These are phyloP conservation scores for Trichoderma polysporum DNA, from an alignment of 2,329 filamentous ascomycete genomes.

Conservation along the genomic window DNA sequence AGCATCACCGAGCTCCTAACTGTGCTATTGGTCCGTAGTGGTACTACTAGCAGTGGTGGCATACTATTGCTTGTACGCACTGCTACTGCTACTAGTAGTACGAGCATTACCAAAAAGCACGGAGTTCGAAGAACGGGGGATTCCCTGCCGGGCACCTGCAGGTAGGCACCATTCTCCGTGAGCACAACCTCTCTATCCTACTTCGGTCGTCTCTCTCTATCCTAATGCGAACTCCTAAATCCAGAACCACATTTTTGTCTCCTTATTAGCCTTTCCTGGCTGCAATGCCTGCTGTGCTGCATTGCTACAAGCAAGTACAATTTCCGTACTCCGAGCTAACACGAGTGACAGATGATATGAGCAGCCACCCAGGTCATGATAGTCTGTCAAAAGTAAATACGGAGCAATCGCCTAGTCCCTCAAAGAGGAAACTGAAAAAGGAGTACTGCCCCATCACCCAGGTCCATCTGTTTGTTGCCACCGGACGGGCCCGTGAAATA, in stretches of 20 bases:
- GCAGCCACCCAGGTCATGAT: background rate
- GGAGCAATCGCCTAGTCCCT: background rate
- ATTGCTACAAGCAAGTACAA: background rate
- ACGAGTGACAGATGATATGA: background rate
- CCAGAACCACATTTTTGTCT: background rate
- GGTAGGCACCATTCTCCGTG: background rate
- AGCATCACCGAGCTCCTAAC: background rate
- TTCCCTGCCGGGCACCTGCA: background rate
- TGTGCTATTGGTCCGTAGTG: too few relatives aligned
- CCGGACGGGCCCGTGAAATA: background rate
- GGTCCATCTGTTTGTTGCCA: background rate
- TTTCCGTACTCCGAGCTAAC: conserved; percentile 2
- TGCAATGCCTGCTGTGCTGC: background rate
- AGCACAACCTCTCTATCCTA: background rate
- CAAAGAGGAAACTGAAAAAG: background rate
- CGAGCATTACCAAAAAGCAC: background rate
- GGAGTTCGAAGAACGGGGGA: background rate
- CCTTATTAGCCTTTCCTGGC: background rate
- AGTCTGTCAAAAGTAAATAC: background rate
- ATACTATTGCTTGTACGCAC: background rate
- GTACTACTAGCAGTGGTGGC: background rate
- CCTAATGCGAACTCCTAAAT: background rate
- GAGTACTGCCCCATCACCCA: background rate
- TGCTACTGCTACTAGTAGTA: background rate
- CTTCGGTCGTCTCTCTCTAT: background rate